phyloP scores from a whole-genome alignment of 2,329 filamentous ascomycete species.

The Fusarium mundagurra region DNA sequence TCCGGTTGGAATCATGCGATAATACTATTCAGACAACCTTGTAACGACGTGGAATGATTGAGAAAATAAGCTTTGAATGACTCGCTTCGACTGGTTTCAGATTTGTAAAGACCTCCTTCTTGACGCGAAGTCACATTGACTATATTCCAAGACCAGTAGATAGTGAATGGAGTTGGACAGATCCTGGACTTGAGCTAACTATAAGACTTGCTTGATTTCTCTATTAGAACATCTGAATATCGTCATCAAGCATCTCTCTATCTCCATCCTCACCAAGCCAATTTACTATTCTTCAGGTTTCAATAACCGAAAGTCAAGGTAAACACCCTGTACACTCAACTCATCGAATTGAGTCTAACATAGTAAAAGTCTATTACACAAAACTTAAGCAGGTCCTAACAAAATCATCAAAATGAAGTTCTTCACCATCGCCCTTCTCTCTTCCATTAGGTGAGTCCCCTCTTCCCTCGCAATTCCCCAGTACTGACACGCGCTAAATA shows the following conservation, averaged over 20 bases:
- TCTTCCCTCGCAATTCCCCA: not conserved
- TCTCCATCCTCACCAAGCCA: rapidly evolving
- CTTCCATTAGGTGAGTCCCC: not conserved
- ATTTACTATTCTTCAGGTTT: not conserved
- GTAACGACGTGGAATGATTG: rapidly evolving
- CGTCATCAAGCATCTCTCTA: not conserved
- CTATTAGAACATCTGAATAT: rapidly evolving
- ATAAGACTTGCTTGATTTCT: not conserved
- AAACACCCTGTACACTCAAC: rapidly evolving
- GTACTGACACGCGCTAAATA: rapidly evolving
- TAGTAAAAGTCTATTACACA: rapidly evolving
- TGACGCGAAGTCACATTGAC: rapidly evolving
- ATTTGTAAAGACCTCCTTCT: rapidly evolving
- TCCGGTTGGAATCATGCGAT: not conserved
- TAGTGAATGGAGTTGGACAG: rapidly evolving
- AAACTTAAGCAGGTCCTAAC: not conserved
- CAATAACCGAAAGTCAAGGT: rapidly evolving
- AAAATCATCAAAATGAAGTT: not conserved
- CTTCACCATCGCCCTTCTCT: not conserved
- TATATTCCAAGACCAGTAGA: rapidly evolving
- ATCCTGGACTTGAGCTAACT: rapidly evolving
- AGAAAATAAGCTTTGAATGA: not conserved
- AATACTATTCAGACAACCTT: rapidly evolving
- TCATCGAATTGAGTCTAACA: rapidly evolving
- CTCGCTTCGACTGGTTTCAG: not conserved